phyloP scores from a whole-genome alignment of 2,329 filamentous ascomycete species.

The Cercospora zeina region DNA sequence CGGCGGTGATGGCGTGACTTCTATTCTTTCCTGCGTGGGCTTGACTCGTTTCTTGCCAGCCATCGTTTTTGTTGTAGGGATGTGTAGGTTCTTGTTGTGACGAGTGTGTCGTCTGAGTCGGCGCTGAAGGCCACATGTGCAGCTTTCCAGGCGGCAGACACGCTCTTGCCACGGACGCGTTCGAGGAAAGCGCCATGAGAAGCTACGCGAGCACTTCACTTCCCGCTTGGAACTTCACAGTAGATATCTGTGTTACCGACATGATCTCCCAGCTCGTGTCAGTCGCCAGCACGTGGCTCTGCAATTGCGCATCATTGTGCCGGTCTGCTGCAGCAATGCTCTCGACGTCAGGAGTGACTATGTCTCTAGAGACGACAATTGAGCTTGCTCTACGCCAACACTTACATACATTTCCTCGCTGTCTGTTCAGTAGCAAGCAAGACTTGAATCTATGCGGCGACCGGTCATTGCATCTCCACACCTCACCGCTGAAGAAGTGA shows the following conservation, averaged over 20 bases:
- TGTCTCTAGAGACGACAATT: too few relatives aligned
- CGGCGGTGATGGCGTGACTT: not conserved
- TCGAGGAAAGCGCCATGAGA: not conserved
- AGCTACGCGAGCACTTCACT: constrained; percentile 1
- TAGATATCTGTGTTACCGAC: not conserved
- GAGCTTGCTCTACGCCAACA: too few relatives aligned
- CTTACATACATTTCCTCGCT: too few relatives aligned
- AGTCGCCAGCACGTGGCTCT: not conserved
- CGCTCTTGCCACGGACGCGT: constrained; percentile 5
- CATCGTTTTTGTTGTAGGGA: constrained; percentile 1
- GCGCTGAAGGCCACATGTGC: not conserved
- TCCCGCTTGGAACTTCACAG: not conserved
- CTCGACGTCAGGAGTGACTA: too few relatives aligned
- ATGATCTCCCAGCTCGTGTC: not conserved
- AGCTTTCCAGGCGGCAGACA: constrained; percentile 4
- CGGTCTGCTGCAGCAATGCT: not conserved
- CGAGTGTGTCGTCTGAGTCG: not conserved
- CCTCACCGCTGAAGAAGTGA: not conserved
- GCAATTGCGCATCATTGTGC: not conserved
- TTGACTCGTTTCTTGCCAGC: not conserved
- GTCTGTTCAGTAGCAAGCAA: too few relatives aligned
- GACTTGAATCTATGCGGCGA: too few relatives aligned
- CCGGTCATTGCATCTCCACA: not conserved
- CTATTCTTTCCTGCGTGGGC: not conserved
- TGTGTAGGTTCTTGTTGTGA: not conserved